Evolutionary conservation across 768 basidiomycete genomes (phyloP).

Genomic region (Mrakia hoshinonis): DNA sequence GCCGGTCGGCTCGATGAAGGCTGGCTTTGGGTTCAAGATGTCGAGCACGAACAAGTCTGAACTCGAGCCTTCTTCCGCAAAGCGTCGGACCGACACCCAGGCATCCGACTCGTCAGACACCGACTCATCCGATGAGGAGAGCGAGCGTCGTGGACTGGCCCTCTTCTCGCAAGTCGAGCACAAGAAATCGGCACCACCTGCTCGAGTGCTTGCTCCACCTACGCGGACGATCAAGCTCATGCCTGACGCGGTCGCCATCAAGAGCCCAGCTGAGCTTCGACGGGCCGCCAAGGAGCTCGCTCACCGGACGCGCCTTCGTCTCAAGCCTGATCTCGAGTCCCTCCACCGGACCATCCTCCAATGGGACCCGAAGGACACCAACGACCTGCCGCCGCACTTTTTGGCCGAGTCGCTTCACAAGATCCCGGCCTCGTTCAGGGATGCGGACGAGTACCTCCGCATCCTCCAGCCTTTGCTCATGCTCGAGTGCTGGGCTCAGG

Average conservation of each 20-base stretch:
- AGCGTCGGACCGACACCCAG: slow-evolving; percentile 16
- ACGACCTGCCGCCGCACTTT: slow-evolving; percentile 24
- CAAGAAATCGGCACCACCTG: background rate
- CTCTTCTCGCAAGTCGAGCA: background rate
- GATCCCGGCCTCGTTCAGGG: slow-evolving; percentile 60
- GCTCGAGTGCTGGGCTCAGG: slow-evolving; percentile 84
- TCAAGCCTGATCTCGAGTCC: slow-evolving; percentile 71
- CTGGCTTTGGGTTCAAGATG: slow-evolving; percentile 8
- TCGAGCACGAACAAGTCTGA: slow-evolving; percentile 13
- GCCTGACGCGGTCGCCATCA: slow-evolving; percentile 43
- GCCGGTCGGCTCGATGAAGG: slow-evolving; percentile 7
- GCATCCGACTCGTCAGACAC: slow-evolving; percentile 24
- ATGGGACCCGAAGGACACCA: slow-evolving; percentile 57
- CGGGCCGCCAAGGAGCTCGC: slow-evolving; percentile 55
- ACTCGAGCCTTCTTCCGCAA: background rate
- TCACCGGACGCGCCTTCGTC: slow-evolving; percentile 55
- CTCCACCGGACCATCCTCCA: slow-evolving; percentile 71
- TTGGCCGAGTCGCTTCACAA: slow-evolving; percentile 5
- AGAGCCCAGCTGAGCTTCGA: slow-evolving; percentile 44
- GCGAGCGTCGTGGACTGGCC: slow-evolving; percentile 18
- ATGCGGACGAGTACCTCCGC: slow-evolving; percentile 58
- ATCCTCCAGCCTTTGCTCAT: slow-evolving; percentile 78
- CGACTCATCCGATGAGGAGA: slow-evolving; percentile 22
- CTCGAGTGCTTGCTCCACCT: background rate
- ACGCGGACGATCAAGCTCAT: slow-evolving; percentile 35